Conservation (phyloP, 2,329 filamentous ascomycete species). For the Orbilia brochopaga region DNA sequence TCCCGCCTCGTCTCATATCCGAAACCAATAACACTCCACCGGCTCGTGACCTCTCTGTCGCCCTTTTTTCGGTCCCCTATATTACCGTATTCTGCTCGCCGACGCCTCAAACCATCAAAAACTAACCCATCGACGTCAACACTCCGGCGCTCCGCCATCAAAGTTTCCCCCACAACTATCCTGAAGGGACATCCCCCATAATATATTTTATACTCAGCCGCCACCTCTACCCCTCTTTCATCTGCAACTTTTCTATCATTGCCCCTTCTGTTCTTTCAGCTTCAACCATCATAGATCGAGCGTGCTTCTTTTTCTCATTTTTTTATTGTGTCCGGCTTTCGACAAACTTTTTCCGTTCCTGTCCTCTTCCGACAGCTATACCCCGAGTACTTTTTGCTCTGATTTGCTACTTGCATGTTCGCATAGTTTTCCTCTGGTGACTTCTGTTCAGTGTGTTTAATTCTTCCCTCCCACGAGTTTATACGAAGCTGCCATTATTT, state of each 20-base stretch:
- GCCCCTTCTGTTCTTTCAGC: neutral
- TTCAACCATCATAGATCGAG: conserved; percentile 20
- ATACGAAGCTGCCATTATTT: neutral
- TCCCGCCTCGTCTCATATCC: too few species aligned
- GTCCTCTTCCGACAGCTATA: conserved; percentile 23
- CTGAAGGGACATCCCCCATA: neutral
- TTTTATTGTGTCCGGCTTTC: conserved; percentile 5
- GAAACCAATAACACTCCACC: too few species aligned
- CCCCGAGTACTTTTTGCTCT: neutral
- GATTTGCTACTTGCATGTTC: neutral
- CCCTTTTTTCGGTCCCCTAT: too few species aligned
- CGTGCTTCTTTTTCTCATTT: conserved; percentile 13
- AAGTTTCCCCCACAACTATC: neutral
- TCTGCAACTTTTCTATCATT: conserved; percentile 10
- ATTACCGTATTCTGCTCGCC: too few species aligned
- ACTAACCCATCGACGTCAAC: too few species aligned
- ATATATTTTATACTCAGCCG: neutral
- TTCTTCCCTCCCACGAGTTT: conserved; percentile 6
- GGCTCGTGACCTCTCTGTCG: too few species aligned
- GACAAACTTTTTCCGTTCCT: conserved; percentile 13
- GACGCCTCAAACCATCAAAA: too few species aligned
- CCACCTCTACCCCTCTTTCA: neutral
- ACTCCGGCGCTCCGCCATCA: neutral
- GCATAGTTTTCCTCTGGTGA: conserved; percentile 10
- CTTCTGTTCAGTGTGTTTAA: neutral